Base-by-base conservation (phyloP, 2,329 filamentous ascomycete genomes). In the Xylaria sp. region DNA sequence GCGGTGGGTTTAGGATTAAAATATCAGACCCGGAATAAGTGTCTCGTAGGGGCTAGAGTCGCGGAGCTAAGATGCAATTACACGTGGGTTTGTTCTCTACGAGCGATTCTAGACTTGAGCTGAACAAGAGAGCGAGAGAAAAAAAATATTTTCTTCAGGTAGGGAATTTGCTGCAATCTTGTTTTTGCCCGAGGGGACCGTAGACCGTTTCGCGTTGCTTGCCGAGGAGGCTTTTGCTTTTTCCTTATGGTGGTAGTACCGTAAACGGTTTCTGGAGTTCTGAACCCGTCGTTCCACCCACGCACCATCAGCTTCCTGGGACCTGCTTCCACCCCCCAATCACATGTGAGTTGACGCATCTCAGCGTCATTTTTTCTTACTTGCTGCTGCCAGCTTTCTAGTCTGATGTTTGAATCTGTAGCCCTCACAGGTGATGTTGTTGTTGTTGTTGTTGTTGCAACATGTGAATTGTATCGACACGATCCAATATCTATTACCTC, bases 51-150 rank as follows among this genome's bases (percentile, higher is more conserved):
- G 58, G 47, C 34, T 55, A 62, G 50, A 19, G 42, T 18, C 52
- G 52, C 58, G 60, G 60, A 58, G 55, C 58, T 49, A 50, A 44
- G 52, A 55, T 39, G 48, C 42, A 58, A 52, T 62, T 16, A 13
- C 10, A 46, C 42, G 42, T 46, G 13, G 42, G 42, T 6, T n/a
- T 42, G 42, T 11, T n/a, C 5, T 46, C 42, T n/a, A 13, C 13
- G 13, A 46, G 13, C 13, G 42, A 46, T n/a, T 46, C 23, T 30
- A n/a, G 42, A 11, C 13, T 46, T 5, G 42, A 46, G 13, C 42
- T 46, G 5, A 46, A 13, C 4, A 2, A n/a, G 13, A 46, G 42
- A 6, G 16, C 16, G 16, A 16, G 16, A 16, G 16, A 6, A 46
- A 13, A 6, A n/a, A 46, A 16, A 16, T 30, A 4, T 42, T 39